A percentile compares a stretch with the other conserved stretches of the same genome.
Evolutionary conservation across 225 moss, liverwort and hornwort species (phyloP).

Genomic region (Lunularia cruciata): DNA sequence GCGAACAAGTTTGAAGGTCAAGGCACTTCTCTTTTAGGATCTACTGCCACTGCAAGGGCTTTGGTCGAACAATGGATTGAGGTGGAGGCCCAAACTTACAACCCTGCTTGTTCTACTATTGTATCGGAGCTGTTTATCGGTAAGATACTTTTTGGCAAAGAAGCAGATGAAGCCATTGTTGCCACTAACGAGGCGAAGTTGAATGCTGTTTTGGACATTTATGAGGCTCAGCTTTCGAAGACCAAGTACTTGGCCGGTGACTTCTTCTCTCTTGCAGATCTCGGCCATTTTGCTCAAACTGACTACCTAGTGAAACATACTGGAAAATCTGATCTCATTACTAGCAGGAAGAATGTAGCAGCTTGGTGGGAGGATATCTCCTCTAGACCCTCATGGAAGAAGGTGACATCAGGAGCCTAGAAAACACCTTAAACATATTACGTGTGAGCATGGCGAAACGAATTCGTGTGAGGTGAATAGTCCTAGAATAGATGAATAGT

Average conservation of each 20-base stretch:
- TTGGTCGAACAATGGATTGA: constrained; percentile 37
- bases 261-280: constrained; percentile 32
- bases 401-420: constrained; percentile 12
- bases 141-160: background rate
- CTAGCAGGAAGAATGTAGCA: constrained; percentile 17
- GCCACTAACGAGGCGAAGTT: constrained; percentile 8
- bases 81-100: constrained; percentile 27
- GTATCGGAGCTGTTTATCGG: background rate
- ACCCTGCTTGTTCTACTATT: background rate
- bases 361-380: constrained; percentile 36
- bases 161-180: constrained; percentile 7
- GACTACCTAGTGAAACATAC: background rate
- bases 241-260: constrained; percentile 42
- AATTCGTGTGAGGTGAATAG: too few relatives aligned
- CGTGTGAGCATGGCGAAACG: too few relatives aligned
- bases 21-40: constrained; percentile 19
- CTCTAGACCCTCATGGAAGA: constrained; percentile 26
- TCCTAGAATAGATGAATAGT: too few relatives aligned
- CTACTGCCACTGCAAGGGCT: constrained; percentile 6
- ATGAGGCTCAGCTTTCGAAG: constrained; percentile 30
- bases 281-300: constrained; percentile 11
- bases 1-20: constrained; percentile 30
- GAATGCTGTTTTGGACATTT: constrained; percentile 24
- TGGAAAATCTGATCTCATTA: background rate
- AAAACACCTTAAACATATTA: too few relatives aligned